These are phyloP conservation scores for Colletotrichum sp. DNA, from an alignment of 2,329 filamentous ascomycete species.

Conservation along the genomic window DNA sequence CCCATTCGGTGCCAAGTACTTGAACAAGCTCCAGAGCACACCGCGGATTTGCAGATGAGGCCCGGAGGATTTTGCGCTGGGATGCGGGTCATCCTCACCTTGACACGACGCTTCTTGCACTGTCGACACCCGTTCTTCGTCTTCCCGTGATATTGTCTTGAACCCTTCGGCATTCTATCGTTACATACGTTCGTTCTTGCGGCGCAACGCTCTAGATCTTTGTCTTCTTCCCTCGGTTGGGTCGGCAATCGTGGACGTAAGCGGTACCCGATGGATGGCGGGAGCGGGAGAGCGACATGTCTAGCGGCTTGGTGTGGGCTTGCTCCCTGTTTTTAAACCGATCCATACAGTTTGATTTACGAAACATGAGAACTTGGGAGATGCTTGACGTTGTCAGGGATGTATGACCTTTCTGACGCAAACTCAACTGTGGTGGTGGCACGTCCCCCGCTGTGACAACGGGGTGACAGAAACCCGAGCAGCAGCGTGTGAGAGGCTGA, in stretches of 20 bases:
- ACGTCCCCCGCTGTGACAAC: constrained; percentile 21
- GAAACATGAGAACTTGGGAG: constrained; percentile 4
- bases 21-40: not conserved
- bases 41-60: not conserved
- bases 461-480: constrained; percentile 8
- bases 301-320: not conserved
- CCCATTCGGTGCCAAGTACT: not conserved
- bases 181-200: not conserved
- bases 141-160: constrained; percentile 21
- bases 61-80: not conserved
- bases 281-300: not conserved
- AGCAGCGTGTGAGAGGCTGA: not conserved
- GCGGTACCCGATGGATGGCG: not conserved
- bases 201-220: not conserved
- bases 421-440: constrained; percentile 13
- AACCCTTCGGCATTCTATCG: constrained; percentile 20
- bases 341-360: not conserved
- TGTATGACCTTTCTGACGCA: constrained; percentile 16
- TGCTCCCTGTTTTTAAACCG: constrained; percentile 4
- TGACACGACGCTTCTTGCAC: constrained; percentile 22
- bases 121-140: constrained; percentile 22
- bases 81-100: constrained; percentile 3
- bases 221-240: not conserved
- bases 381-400: constrained; percentile 13
- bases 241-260: not conserved